Conservation (phyloP, 805 yeast species). For the Lipomyces sp. region DNA sequence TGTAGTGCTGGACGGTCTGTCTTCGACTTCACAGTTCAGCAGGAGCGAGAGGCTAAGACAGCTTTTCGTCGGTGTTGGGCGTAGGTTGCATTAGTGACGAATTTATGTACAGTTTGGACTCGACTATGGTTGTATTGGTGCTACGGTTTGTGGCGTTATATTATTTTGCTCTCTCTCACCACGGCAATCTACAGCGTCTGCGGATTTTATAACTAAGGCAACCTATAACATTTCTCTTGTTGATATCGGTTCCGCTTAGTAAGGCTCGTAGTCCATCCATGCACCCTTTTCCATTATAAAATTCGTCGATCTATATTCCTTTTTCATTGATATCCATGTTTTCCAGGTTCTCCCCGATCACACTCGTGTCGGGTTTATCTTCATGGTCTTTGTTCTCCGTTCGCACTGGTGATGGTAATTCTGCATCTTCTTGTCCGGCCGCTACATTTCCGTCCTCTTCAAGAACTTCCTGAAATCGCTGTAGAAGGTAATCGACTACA, state of each 20-base stretch:
- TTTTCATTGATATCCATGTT: constrained; percentile 17
- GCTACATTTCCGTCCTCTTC: constrained; percentile 46
- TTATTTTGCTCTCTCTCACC: background rate
- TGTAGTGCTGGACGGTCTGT: background rate
- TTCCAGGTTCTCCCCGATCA: constrained; percentile 11
- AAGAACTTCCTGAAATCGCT: constrained; percentile 68
- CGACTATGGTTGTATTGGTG: background rate
- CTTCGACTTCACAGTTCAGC: background rate
- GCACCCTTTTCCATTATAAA: background rate
- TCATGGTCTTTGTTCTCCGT: background rate
- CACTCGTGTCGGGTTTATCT: background rate
- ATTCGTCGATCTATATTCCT: background rate
- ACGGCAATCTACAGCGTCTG: background rate
- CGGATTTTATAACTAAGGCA: background rate
- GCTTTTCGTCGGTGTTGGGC: background rate
- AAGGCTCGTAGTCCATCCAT: background rate
- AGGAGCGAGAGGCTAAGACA: background rate
- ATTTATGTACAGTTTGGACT: background rate
- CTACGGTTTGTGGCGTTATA: background rate
- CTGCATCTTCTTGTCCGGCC: background rate
- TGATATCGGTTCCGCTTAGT: background rate
- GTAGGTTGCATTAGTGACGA: background rate
- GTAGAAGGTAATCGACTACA: constrained; percentile 76
- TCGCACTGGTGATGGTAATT: background rate
- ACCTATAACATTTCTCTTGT: background rate